Evolutionary conservation across 2,329 filamentous ascomycete genomes (phyloP).

Genomic region (Hortaea werneckii): DNA sequence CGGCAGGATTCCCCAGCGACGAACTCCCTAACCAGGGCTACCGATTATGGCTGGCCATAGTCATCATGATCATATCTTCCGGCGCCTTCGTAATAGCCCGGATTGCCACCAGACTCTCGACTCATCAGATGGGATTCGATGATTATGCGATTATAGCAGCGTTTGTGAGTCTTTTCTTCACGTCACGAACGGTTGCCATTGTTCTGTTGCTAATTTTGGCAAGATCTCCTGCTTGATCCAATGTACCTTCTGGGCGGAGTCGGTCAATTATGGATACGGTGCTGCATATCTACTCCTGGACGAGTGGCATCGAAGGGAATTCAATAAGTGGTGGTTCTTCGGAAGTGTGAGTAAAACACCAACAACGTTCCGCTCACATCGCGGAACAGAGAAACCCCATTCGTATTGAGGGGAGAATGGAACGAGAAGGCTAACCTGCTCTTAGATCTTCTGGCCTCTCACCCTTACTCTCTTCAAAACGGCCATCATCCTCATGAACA

Average conservation of each 20-base stretch:
- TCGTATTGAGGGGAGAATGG: no score
- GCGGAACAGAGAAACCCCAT: no score
- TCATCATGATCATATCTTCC: constrained; percentile 1
- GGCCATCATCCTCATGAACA: not conserved
- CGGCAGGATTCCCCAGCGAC: not conserved
- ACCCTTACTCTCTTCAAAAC: constrained; percentile 1
- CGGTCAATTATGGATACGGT: not conserved
- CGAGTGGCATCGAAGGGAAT: not conserved
- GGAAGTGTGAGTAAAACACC: not conserved
- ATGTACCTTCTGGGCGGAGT: not conserved
- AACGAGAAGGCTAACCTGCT: not conserved
- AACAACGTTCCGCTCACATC: no score
- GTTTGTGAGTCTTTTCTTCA: not conserved
- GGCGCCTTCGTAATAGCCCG: not conserved
- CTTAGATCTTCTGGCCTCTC: not conserved
- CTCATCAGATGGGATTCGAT: not conserved
- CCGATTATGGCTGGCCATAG: not conserved
- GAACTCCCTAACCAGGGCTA: constrained; percentile 1
- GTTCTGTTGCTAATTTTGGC: not conserved
- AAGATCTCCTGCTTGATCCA: constrained; percentile 1
- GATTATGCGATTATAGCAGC: not conserved
- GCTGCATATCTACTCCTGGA: not conserved
- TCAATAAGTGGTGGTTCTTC: not conserved
- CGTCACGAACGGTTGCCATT: not conserved
- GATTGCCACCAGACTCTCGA: constrained; percentile 1